Conservation (phyloP, 371 early-diverging fungal species). For the Blakeslea trispora region DNA sequence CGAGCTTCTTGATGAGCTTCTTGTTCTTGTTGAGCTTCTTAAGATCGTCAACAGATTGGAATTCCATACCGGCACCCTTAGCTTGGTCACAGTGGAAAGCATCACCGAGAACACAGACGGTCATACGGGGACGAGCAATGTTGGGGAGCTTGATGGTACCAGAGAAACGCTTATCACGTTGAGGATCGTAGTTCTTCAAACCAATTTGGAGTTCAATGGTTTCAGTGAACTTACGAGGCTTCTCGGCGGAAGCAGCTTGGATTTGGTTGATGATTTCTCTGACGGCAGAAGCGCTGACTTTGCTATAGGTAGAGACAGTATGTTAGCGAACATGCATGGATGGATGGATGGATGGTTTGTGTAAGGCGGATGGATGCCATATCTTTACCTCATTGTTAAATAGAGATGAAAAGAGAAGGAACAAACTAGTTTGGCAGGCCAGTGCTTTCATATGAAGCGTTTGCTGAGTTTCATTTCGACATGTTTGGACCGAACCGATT, state of each 20-base stretch:
- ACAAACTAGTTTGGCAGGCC: too few species aligned
- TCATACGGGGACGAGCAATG: constrained; percentile 91
- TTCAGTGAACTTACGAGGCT: constrained; percentile 91
- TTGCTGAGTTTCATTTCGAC: not conserved
- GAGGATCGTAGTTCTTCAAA: constrained; percentile 98
- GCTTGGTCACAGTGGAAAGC: constrained; percentile 95
- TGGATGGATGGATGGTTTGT: constrained; percentile 25
- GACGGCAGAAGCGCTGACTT: constrained; percentile 86
- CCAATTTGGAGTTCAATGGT: constrained; percentile 98
- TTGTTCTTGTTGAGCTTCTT: constrained; percentile 99
- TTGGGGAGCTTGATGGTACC: constrained; percentile 35
- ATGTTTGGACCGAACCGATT: too few species aligned
- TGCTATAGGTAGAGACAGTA: constrained; percentile 50
- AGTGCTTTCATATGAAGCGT: not conserved
- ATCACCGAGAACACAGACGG: constrained; percentile 96
- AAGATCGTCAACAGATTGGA: constrained; percentile 96
- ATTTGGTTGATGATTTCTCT: constrained; percentile 77
- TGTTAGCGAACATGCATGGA: constrained; percentile 8
- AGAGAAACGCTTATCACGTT: constrained; percentile 39
- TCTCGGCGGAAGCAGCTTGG: constrained; percentile 78
- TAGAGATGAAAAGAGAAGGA: constrained; percentile 21
- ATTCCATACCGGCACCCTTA: constrained; percentile 91
- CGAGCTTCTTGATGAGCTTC: constrained; percentile 99
- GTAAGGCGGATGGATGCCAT: too few species aligned
- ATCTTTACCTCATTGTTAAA: constrained; percentile 27